Base-by-base conservation (phyloP, 2,329 filamentous ascomycete genomes). In the Ophioceras dolichostomum region DNA sequence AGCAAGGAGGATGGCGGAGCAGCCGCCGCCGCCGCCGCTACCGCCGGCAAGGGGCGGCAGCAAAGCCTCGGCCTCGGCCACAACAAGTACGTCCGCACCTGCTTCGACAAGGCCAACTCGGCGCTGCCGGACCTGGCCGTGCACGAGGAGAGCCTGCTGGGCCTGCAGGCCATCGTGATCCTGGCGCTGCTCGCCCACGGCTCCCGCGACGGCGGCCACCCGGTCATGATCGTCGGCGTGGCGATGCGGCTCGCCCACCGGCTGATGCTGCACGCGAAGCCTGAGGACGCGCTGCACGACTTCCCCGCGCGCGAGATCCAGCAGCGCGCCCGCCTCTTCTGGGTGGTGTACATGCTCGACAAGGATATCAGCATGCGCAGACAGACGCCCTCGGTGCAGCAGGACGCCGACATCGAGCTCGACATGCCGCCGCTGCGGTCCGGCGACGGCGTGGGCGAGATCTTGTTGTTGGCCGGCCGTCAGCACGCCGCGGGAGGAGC, bases 401-500 rank as follows among this genome's bases (percentile, higher is more conserved):
- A 50, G 1, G 61, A 66, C 26, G 48, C 49, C 3, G 62, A 65
- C 14, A 52, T 65, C 3, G 62, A 65, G 14, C 41, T 64, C 4
- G 50, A 58, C 2, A 52, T 65, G 1, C 60, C 62, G 0, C 45
- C 43, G 0, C 21, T 45, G 5, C 40, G 48, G 1, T 49, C 52
- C 0, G 37, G 45, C 0, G 60, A 64, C 19, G 52, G 49, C 1
- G 45, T 45, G 3, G 57, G 57, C 4, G 41, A 58, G 4, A 45
- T 65, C 17, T 54, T 49, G 37, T 59, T 12, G 8, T 8, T 26
- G 22, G 7, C 22, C 22, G 22, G 22, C 22, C n/a, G n/a, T n/a
- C n/a, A 56, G 1, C 45, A 47, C 4, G 9, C 24, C 9, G 28
- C 28, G 5, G 6, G 5, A 13, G 12, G 17, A 7, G 12, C 5